Evolutionary conservation across 208 protist genomes (phyloP).

Genomic region (Trypanosoma lewisi): DNA sequence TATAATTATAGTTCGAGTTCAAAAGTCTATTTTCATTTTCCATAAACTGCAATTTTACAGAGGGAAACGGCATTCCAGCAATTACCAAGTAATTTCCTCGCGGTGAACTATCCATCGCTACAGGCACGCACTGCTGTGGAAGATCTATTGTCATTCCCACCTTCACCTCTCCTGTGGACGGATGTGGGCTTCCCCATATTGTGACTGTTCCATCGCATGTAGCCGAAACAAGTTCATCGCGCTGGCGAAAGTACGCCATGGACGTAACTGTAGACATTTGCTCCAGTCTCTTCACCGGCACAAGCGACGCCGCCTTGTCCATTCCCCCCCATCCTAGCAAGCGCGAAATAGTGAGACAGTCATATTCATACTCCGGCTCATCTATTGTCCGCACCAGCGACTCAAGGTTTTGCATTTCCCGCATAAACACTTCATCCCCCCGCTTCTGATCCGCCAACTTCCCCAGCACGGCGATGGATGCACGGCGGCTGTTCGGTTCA

Average conservation of each 20-base stretch:
- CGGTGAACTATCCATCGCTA: constrained; percentile 49
- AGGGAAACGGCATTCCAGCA: constrained; percentile 46
- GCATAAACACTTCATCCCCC: constrained; percentile 37
- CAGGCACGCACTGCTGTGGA: constrained; percentile 49
- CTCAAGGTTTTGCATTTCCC: constrained; percentile 33
- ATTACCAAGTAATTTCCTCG: constrained; percentile 64
- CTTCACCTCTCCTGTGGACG: constrained; percentile 23
- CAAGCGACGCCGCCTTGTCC: constrained; percentile 17
- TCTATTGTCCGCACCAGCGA: constrained; percentile 37
- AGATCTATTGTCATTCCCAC: constrained; percentile 29
- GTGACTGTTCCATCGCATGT: constrained; percentile 62
- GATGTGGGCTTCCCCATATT: constrained; percentile 60
- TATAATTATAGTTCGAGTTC: not conserved
- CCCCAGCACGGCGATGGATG: constrained; percentile 49
- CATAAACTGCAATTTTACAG: constrained; percentile 28
- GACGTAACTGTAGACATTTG: constrained; percentile 43
- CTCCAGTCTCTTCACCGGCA: constrained; percentile 11
- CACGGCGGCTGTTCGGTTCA: constrained; percentile 36
- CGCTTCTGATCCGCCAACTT: constrained; percentile 46
- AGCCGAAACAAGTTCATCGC: constrained; percentile 73
- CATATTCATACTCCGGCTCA: constrained; percentile 57
- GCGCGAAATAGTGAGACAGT: constrained; percentile 57
- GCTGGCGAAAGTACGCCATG: constrained; percentile 61
- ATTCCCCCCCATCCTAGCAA: constrained; percentile 31
- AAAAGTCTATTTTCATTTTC: constrained; percentile 14